phyloP scores from a whole-genome alignment of 345 rosid genomes.

The Kandelia obovata region DNA sequence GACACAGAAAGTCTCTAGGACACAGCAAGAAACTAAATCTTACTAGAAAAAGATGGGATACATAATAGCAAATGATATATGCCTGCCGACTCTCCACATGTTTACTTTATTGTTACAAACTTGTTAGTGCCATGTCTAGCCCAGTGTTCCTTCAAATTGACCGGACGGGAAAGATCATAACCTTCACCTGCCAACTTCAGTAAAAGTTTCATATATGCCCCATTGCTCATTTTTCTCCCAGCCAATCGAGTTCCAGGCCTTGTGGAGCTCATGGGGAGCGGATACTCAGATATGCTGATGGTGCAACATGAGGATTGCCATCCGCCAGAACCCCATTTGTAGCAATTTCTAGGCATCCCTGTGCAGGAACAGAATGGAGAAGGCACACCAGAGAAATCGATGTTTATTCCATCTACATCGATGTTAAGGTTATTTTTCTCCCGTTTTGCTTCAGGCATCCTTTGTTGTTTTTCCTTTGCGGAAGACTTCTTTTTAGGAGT shows the following conservation, averaged over 20 bases:
- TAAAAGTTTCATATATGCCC: constrained; percentile 59
- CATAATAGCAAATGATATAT: constrained; percentile 7
- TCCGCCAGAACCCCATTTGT: constrained; percentile 66
- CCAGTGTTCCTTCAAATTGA: constrained; percentile 67
- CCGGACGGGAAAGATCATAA: constrained; percentile 45
- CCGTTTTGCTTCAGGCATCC: constrained; percentile 39
- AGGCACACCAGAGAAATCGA: constrained; percentile 51
- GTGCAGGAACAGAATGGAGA: constrained; percentile 67
- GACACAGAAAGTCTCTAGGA: background rate
- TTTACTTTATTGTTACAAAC: constrained; percentile 62
- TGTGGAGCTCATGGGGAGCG: constrained; percentile 58
- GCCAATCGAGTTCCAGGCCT: constrained; percentile 57
- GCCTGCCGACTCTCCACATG: constrained; percentile 1
- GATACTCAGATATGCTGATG: constrained; percentile 44
- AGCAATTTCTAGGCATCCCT: constrained; percentile 49
- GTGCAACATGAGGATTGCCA: constrained; percentile 82
- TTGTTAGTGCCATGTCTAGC: constrained; percentile 73
- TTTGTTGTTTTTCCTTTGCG: constrained; percentile 29
- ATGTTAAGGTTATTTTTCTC: constrained; percentile 48
- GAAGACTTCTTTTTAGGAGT: constrained; percentile 37
- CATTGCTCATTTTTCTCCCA: constrained; percentile 75
- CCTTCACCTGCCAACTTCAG: constrained; percentile 55
- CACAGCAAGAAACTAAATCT: constrained; percentile 8
- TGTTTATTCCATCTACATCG: constrained; percentile 33
- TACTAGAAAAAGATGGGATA: constrained; percentile 5